A percentile compares a stretch with the other conserved stretches of the same genome.
Evolutionary conservation across 805 yeast genomes (phyloP).

Genomic region (Cyberlindnera suaveolens): DNA sequence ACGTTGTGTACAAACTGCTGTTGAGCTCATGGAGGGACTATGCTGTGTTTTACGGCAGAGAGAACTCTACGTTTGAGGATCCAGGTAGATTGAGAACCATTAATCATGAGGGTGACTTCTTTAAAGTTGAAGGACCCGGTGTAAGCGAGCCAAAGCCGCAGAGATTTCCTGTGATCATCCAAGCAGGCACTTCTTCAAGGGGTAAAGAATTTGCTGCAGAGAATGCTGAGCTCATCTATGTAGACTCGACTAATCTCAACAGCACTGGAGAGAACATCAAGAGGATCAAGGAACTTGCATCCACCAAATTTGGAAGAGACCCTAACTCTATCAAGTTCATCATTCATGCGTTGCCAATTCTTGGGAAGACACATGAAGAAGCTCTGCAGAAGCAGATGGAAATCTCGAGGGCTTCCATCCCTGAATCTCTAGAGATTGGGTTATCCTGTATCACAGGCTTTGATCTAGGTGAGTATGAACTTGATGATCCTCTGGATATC

Average conservation of each 20-base stretch:
- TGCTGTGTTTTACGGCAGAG: conserved; percentile 17
- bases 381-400: conserved; percentile 33
- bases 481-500: conserved; percentile 35
- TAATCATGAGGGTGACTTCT: conserved; percentile 32
- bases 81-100: conserved; percentile 32
- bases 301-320: conserved; percentile 30
- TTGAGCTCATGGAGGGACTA: conserved; percentile 35
- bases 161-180: conserved; percentile 37
- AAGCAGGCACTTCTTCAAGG: conserved; percentile 37
- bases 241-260: conserved; percentile 28
- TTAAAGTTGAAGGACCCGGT: conserved; percentile 24
- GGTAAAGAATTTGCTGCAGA: conserved; percentile 38
- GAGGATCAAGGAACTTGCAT: conserved; percentile 30
- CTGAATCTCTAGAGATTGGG: conserved; percentile 38
- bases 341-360: conserved; percentile 30
- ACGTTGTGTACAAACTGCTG: conserved; percentile 32
- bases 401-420: conserved; percentile 29
- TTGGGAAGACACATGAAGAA: conserved; percentile 36
- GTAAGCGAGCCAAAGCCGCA: conserved; percentile 38
- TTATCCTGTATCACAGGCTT: conserved; percentile 39
- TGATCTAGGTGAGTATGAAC: conserved; percentile 35
- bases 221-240: conserved; percentile 36
- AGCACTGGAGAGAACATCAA: conserved; percentile 25
- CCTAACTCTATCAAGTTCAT: conserved; percentile 33
- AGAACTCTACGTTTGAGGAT: conserved; percentile 24